Percentiles rank a stretch among this genome's conserved stretches.
Conservation (phyloP, 192 early-diverging fungal species). For the Spizellomyces punctatus region DNA sequence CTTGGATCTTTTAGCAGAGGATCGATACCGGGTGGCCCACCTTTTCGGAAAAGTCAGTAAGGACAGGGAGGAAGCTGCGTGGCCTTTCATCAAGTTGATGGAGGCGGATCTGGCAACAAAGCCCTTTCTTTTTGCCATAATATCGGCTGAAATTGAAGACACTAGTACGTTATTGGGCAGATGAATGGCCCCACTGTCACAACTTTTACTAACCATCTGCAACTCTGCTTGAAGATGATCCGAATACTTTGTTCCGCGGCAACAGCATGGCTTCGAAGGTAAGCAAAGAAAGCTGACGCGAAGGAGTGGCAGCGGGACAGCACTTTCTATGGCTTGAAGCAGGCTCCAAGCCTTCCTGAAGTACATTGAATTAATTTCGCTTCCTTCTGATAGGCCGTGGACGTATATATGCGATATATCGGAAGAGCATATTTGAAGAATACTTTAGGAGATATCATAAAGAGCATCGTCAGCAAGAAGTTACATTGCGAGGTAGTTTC, state of each 20-base stretch:
- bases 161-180: constrained; percentile 8
- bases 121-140: constrained; percentile 16
- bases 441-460: constrained; percentile 23
- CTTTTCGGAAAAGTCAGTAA: constrained; percentile 36
- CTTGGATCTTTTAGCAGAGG: constrained; percentile 17
- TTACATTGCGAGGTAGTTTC: constrained; percentile 22
- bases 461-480: constrained; percentile 24
- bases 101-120: constrained; percentile 7
- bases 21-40: constrained; percentile 15
- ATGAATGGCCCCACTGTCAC: background rate
- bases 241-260: constrained; percentile 28
- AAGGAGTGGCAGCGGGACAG: background rate
- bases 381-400: constrained; percentile 11
- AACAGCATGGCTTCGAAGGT: constrained; percentile 40
- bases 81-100: constrained; percentile 24
- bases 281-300: background rate
- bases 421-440: constrained; percentile 24
- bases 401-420: constrained; percentile 34
- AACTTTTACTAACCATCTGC: background rate
- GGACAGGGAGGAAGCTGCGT: constrained; percentile 35
- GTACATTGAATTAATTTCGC: too few species aligned
- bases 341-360: too few species aligned
- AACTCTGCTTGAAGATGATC: background rate
- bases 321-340: background rate
- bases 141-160: constrained; percentile 25